Percentiles rank a stretch among this genome's conserved stretches.
Evolutionary conservation across 352 stramenopile genomes (phyloP).

Genomic region (Pythium oligandrum): DNA sequence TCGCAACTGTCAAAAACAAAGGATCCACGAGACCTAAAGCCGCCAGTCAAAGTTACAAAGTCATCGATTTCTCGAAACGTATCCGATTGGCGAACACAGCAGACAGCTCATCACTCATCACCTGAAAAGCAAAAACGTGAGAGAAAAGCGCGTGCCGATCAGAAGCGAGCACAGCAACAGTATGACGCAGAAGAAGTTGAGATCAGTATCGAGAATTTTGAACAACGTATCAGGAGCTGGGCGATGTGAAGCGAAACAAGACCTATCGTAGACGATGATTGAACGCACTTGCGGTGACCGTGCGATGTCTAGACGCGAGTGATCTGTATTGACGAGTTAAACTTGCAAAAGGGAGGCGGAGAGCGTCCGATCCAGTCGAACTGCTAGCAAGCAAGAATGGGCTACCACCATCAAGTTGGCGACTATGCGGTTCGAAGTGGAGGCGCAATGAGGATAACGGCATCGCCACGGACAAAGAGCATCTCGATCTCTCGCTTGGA

Average conservation of each 20-base stretch:
- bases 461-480: constrained; percentile 98
- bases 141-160: not conserved
- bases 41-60: constrained; percentile 7
- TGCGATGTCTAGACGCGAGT: no score
- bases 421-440: constrained; percentile 90
- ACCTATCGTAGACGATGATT: not conserved
- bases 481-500: constrained; percentile 96
- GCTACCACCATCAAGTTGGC: not conserved
- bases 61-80: constrained; percentile 31
- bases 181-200: constrained; percentile 22
- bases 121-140: not conserved
- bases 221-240: constrained; percentile 22
- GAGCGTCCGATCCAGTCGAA: no score
- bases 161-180: constrained; percentile 13
- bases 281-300: no score
- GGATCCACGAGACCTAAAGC: not conserved
- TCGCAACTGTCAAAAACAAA: no score
- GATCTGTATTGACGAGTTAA: no score
- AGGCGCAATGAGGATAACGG: constrained; percentile 97
- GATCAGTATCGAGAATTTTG: constrained; percentile 35
- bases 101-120: constrained; percentile 10
- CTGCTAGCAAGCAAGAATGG: no score
- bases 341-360: no score
- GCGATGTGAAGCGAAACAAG: constrained; percentile 3
- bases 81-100: constrained; percentile 36